phyloP scores from a whole-genome alignment of 1,139 yeast species.

The Meyerozyma elateridarum region DNA sequence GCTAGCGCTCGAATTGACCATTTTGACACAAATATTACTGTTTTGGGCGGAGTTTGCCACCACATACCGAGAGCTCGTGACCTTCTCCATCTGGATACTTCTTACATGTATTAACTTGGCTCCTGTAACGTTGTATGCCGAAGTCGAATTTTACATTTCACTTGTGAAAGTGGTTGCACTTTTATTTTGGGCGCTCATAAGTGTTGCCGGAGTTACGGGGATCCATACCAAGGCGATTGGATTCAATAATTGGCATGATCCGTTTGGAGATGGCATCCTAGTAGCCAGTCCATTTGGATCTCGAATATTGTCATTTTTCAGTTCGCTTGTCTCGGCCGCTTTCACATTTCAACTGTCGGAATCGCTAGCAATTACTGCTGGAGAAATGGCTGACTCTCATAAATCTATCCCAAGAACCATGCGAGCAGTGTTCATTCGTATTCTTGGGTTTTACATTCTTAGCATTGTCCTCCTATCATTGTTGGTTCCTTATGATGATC shows the following conservation, averaged over 20 bases:
- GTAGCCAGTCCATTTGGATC: conserved; percentile 4
- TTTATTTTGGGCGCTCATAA: conserved; percentile 14
- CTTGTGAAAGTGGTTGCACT: conserved; percentile 18
- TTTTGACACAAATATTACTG: conserved; percentile 15
- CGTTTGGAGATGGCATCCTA: conserved; percentile 9
- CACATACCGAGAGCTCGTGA: not conserved
- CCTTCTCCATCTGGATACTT: conserved; percentile 11
- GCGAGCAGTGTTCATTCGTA: conserved; percentile 10
- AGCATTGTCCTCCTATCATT: conserved; percentile 11
- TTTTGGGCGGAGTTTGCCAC: conserved; percentile 12
- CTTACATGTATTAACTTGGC: conserved; percentile 18
- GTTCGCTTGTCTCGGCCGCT: conserved; percentile 10
- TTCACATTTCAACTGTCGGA: conserved; percentile 14
- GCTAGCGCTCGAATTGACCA: conserved; percentile 20
- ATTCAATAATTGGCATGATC: conserved; percentile 10
- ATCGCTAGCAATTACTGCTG: conserved; percentile 12
- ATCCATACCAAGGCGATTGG: conserved; percentile 6
- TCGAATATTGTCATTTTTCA: conserved; percentile 6
- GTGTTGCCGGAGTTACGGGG: conserved; percentile 4
- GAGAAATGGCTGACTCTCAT: conserved; percentile 11
- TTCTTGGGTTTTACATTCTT: conserved; percentile 11
- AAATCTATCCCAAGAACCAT: conserved; percentile 5
- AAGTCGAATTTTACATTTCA: conserved; percentile 18
- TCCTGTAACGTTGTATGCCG: conserved; percentile 22
- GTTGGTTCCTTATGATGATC: conserved; percentile 7